A percentile compares a stretch with the other conserved stretches of the same genome.
Evolutionary conservation across 2,329 filamentous ascomycete species (phyloP).

Genomic region (Phoma herbarum): DNA sequence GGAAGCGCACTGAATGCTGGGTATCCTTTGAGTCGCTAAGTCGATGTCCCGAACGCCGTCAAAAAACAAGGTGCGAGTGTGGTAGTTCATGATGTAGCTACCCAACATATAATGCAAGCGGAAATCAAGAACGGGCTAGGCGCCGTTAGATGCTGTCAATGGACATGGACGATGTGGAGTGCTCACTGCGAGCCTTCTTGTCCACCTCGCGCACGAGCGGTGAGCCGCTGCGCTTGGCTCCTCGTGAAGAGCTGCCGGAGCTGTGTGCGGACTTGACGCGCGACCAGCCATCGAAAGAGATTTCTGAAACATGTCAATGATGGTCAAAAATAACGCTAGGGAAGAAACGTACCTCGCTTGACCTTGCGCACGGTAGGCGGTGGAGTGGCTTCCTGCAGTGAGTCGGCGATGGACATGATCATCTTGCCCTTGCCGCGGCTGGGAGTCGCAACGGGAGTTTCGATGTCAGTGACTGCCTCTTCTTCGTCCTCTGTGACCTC

Average conservation of each 20-base stretch:
- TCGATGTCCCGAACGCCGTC: constrained; percentile 11
- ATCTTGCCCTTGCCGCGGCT: constrained; percentile 52
- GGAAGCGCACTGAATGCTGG: constrained; percentile 14
- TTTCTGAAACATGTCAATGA: constrained; percentile 34
- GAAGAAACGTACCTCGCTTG: constrained; percentile 66
- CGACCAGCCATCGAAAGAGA: constrained; percentile 71
- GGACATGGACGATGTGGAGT: constrained; percentile 34
- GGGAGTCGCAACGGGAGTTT: constrained; percentile 46
- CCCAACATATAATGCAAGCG: not conserved
- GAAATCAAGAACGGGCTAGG: constrained; percentile 29
- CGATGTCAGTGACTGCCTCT: constrained; percentile 65
- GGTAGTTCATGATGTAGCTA: not conserved
- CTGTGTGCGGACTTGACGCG: constrained; percentile 64
- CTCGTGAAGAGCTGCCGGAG: constrained; percentile 49
- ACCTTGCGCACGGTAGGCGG: constrained; percentile 69
- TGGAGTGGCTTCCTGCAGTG: constrained; percentile 54
- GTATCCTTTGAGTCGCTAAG: constrained; percentile 21
- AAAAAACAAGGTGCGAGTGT: constrained; percentile 3
- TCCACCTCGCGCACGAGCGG: constrained; percentile 39
- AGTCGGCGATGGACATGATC: constrained; percentile 62
- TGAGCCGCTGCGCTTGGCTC: constrained; percentile 50
- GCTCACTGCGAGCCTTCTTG: constrained; percentile 36
- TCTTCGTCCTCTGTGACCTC: constrained; percentile 65
- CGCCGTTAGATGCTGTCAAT: constrained; percentile 39
- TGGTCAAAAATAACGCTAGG: too few relatives aligned